Base-by-base conservation (phyloP, 495 filamentous ascomycete species). In the Staphylotrichum tortipilum region DNA sequence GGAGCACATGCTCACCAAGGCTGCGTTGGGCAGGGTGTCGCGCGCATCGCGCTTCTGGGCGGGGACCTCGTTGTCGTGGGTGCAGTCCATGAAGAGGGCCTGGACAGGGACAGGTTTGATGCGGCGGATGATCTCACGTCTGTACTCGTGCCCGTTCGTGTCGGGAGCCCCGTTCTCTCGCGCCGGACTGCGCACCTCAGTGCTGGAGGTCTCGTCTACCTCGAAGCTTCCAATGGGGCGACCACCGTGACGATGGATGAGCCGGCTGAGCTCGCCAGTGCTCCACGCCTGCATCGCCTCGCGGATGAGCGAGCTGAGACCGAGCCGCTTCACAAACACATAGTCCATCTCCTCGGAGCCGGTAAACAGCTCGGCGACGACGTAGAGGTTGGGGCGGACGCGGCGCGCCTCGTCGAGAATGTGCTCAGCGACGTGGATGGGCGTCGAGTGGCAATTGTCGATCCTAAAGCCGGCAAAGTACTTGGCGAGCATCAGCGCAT, bases 271-370 rank as follows among this genome's bases (percentile, higher is more conserved):
- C 60, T 99, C 94, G 12, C 76, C 85, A 0, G 92, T 95, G 57
- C 86, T 90, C 91, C 91, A 97, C 17, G 90, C 86, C 63, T 97
- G 92, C 94, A 99, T 97, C 12, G 90, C 91, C 66, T 99, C 94
- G 47, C 94, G 80, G 55, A 99, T 89, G 29, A 99, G 75, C 14
- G 87, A 83, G 63, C 87, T 92, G 38, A 99, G 74, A 14, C 91
- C 89, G 11, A 99, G 77, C 11, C 88, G 78, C 63, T 94, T 90
- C 47, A 95, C 89, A 59, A 96, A 99, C 11, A 92, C 73, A 57
- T 92, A 96, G 62, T 99, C 94, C 73, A 87, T 91, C 59, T 91
- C 84, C 64, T 99, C 94, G 3, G 88, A 89, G 3, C 94, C 94
- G 0, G 88, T 95, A 63, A 99, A 99, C 14, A 99, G 82, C 67